Percentiles rank a stretch among this genome's conserved stretches.
phyloP scores from a whole-genome alignment of 352 stramenopile genomes.

The Phytophthora meadii region DNA sequence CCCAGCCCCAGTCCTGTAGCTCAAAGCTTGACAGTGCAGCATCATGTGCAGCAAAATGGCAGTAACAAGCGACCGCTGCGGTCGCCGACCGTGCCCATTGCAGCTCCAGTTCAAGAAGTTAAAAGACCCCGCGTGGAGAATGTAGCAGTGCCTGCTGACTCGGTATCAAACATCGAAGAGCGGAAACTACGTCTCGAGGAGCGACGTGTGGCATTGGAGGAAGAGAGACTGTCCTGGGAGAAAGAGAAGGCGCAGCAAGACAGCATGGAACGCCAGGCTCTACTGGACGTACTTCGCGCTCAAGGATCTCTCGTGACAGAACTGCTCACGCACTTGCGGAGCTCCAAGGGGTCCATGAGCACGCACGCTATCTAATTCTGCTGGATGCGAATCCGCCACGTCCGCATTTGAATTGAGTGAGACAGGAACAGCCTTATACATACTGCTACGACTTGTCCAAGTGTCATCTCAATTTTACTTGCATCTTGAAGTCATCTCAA shows the following conservation, averaged over 20 bases:
- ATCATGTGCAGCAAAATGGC: conserved; percentile 37
- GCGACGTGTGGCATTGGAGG: conserved; percentile 41
- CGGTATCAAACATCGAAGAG: conserved; percentile 27
- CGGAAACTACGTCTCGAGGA: conserved; percentile 43
- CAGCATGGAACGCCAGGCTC: conserved; percentile 36
- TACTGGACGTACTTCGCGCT: conserved; percentile 45
- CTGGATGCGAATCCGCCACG: conserved; percentile 1
- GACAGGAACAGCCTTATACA: conserved; percentile 7
- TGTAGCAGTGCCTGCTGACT: conserved; percentile 8
- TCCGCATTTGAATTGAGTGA: conserved; percentile 8
- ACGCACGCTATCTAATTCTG: conserved; percentile 14
- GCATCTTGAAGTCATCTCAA: conserved; percentile 4
- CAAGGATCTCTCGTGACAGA: conserved; percentile 45
- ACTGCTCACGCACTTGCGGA: conserved; percentile 36
- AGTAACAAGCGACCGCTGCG: conserved; percentile 36
- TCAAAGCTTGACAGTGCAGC: conserved; percentile 14
- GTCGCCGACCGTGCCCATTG: conserved; percentile 4
- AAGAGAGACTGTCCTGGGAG: conserved; percentile 45
- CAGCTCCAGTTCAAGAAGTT: conserved; percentile 11
- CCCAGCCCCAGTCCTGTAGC: conserved; percentile 17
- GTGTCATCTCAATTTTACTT: conserved; percentile 25
- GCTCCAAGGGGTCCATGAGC: conserved; percentile 14
- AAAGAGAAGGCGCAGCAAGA: conserved; percentile 42
- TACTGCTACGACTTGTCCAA: conserved; percentile 6
- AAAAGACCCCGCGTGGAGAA: conserved; percentile 35